Percentiles rank a stretch among this genome's conserved stretches.
These are phyloP conservation scores for Turritis glabra DNA, from an alignment of 345 rosid genomes.

Conservation along the genomic window DNA sequence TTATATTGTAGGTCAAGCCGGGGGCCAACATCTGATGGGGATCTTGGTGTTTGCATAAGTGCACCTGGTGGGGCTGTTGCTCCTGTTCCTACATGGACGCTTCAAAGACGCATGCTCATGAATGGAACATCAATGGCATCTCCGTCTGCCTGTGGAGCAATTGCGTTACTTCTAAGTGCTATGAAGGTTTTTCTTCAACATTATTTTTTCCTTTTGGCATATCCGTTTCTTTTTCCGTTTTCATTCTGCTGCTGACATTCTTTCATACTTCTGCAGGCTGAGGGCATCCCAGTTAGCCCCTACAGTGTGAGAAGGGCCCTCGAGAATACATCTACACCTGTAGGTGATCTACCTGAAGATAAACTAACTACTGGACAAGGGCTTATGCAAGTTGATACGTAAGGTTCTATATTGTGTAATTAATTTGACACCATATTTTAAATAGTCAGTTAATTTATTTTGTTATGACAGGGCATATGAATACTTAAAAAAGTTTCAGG, in stretches of 20 bases:
- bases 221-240: constrained; percentile 18
- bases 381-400: constrained; percentile 98
- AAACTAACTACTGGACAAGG: constrained; percentile 92
- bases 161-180: constrained; percentile 88
- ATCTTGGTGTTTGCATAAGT: constrained; percentile 90
- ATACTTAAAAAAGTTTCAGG: constrained; percentile 57
- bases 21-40: constrained; percentile 98
- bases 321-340: constrained; percentile 78
- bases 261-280: constrained; percentile 57
- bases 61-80: constrained; percentile 99
- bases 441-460: constrained; percentile 26
- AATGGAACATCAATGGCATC: constrained; percentile 99
- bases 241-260: constrained; percentile 26
- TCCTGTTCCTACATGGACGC: constrained; percentile 99
- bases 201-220: constrained; percentile 18
- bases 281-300: constrained; percentile 80
- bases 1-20: constrained; percentile 85
- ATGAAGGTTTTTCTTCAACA: constrained; percentile 70
- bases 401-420: constrained; percentile 34
- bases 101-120: constrained; percentile 97
- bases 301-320: constrained; percentile 84
- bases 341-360: constrained; percentile 78
- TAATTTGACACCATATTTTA: constrained; percentile 28
- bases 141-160: constrained; percentile 99
- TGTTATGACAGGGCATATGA: constrained; percentile 72